Percentiles rank a stretch among this genome's conserved stretches.
These are phyloP conservation scores for Diutina pseudorugosa DNA, from an alignment of 1,139 yeast genomes.

Conservation along the genomic window DNA sequence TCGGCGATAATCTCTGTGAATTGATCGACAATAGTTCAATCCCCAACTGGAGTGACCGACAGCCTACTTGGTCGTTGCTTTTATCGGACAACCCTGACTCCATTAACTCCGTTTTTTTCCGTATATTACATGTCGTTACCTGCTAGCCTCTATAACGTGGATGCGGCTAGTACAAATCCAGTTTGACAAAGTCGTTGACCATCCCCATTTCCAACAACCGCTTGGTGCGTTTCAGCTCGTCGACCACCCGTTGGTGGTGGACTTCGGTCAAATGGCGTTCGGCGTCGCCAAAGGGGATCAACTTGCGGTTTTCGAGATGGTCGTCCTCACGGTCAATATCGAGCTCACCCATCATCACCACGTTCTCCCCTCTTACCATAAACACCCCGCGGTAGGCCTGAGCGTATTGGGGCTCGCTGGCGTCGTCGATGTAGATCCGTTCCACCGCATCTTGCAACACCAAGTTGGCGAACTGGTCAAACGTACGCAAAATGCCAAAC, in stretches of 20 bases:
- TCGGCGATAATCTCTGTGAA: no score
- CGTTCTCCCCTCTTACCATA: conserved; percentile 93
- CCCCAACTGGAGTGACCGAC: no score
- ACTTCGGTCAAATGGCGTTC: conserved; percentile 27
- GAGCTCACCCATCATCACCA: conserved; percentile 89
- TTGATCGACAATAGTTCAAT: no score
- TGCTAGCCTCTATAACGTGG: neutral
- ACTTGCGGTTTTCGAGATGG: conserved; percentile 44
- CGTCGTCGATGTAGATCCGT: conserved; percentile 50
- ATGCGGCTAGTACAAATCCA: conserved; percentile 34
- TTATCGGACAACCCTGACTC: no score
- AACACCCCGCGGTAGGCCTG: conserved; percentile 71
- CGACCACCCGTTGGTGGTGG: conserved; percentile 26
- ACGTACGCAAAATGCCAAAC: conserved; percentile 86
- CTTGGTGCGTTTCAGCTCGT: conserved; percentile 37
- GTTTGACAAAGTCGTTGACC: conserved; percentile 42
- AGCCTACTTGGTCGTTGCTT: no score
- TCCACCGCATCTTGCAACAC: conserved; percentile 87
- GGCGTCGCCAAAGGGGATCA: conserved; percentile 53
- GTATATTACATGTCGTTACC: neutral
- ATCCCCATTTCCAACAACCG: conserved; percentile 39
- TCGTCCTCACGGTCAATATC: conserved; percentile 82
- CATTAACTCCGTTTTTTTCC: neutral
- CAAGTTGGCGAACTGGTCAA: conserved; percentile 90
- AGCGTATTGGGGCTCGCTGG: conserved; percentile 40